These are phyloP conservation scores for Trichoderma sp. DNA, from an alignment of 2,329 filamentous ascomycete species.

Conservation along the genomic window DNA sequence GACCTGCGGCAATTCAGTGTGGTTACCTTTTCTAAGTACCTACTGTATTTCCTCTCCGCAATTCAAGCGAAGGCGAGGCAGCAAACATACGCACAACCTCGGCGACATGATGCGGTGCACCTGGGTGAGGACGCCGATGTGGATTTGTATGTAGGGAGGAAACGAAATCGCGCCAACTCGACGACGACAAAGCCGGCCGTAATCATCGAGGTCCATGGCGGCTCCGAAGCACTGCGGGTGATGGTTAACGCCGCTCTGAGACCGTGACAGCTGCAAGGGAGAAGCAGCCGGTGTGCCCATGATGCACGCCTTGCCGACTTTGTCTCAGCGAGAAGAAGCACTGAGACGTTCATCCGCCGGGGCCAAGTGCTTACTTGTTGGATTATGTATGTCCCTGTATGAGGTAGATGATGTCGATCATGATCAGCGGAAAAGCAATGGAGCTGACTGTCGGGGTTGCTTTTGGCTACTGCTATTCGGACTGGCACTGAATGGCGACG, in stretches of 20 bases:
- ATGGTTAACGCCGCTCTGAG: conserved; percentile 20
- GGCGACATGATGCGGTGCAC: neutral
- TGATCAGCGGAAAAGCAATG: neutral
- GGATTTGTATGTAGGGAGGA: conserved; percentile 3
- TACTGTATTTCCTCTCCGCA: neutral
- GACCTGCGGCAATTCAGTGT: neutral
- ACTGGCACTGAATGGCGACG: no score
- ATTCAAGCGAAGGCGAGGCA: neutral
- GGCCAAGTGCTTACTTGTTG: neutral
- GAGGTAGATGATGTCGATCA: neutral
- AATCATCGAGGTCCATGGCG: neutral
- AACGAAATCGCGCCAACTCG: neutral
- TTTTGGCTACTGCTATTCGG: neutral
- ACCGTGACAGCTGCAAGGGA: neutral
- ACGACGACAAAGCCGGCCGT: no score
- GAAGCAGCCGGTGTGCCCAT: neutral
- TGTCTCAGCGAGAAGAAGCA: neutral
- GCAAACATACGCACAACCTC: neutral
- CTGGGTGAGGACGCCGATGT: conserved; percentile 8
- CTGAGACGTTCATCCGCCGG: neutral
- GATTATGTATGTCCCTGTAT: neutral
- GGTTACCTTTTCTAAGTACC: neutral
- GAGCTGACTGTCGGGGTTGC: neutral
- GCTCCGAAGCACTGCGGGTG: neutral
- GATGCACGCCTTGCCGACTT: neutral